These are phyloP conservation scores for Arthroderma sp. DNA, from an alignment of 2,329 filamentous ascomycete genomes.

Conservation along the genomic window DNA sequence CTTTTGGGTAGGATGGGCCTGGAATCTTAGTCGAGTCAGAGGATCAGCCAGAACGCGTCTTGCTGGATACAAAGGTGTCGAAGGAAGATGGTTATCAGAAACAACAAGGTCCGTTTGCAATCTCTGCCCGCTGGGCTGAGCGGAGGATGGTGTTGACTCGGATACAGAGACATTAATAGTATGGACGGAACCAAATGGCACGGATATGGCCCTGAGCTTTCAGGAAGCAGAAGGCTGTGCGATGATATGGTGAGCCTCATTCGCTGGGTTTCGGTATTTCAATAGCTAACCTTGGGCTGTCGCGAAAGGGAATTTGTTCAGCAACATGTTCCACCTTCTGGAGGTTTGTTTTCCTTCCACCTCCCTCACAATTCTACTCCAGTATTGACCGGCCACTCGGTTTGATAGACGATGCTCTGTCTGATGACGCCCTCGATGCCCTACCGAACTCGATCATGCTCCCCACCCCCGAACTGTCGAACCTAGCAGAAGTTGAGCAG, in stretches of 20 bases:
- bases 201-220: constrained; percentile 96
- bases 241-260: constrained; percentile 60
- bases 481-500: constrained; percentile 71
- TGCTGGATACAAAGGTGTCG: constrained; percentile 79
- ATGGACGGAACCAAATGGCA: constrained; percentile 83
- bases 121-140: constrained; percentile 17
- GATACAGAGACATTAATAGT: constrained; percentile 82
- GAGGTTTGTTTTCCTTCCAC: no score
- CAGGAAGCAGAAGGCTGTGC: constrained; percentile 93
- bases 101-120: constrained; percentile 60
- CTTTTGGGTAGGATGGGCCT: constrained; percentile 54
- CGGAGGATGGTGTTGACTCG: constrained; percentile 5
- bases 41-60: constrained; percentile 68
- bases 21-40: constrained; percentile 87
- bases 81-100: constrained; percentile 97
- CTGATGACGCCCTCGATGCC: constrained; percentile 71
- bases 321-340: no score
- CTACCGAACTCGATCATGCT: constrained; percentile 57
- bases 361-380: background rate
- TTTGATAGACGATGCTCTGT: constrained; percentile 62
- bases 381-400: constrained; percentile 1
- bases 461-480: constrained; percentile 66
- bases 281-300: no score
- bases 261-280: background rate
- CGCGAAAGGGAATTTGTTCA: no score